phyloP scores from a whole-genome alignment of 148 eudicot genomes.

The Rhododendron williamsianum region DNA sequence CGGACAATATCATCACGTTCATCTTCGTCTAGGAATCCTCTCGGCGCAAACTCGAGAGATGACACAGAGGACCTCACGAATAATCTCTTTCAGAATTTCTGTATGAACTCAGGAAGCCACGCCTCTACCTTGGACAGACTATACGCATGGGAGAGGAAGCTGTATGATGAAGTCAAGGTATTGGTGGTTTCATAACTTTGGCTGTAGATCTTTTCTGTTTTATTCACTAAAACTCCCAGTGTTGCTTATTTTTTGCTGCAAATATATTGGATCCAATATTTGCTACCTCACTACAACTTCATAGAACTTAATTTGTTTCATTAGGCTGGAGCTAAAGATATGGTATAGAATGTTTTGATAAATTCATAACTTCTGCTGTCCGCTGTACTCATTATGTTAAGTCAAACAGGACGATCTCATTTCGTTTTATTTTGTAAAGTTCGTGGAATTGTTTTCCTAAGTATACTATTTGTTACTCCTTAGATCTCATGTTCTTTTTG shows the following conservation, averaged over 20 bases:
- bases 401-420: not conserved
- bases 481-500: constrained; percentile 3
- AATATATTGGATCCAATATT: not conserved
- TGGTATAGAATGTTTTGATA: not conserved
- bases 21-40: constrained; percentile 66
- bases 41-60: constrained; percentile 53
- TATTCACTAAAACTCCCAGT: not conserved
- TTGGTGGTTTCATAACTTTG: not conserved
- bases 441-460: not conserved
- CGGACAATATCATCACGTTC: constrained; percentile 76
- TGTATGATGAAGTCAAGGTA: constrained; percentile 97
- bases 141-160: constrained; percentile 92
- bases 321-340: not conserved
- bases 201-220: not conserved
- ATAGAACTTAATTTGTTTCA: not conserved
- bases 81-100: constrained; percentile 59
- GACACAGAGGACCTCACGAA: constrained; percentile 54
- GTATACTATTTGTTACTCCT: not conserved
- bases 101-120: constrained; percentile 83
- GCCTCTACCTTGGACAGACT: constrained; percentile 92
- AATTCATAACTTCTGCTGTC: not conserved
- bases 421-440: not conserved
- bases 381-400: not conserved
- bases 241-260: not conserved
- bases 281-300: not conserved